Conservation (phyloP, 257 asterid genomes). For the Gynochthodes officinalis region DNA sequence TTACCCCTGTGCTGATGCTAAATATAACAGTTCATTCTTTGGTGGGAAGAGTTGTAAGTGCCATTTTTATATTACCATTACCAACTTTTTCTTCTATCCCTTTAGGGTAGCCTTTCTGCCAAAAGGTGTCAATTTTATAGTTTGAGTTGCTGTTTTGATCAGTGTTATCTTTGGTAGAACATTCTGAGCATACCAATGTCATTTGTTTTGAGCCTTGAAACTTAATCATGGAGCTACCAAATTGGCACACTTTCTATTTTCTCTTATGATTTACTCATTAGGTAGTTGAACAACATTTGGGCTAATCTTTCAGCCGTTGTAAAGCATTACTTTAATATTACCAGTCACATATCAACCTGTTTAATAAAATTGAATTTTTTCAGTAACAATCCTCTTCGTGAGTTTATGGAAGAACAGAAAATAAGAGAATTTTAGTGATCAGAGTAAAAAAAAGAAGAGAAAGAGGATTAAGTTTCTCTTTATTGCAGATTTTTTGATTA, state of each 20-base stretch:
- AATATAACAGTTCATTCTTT: conserved; percentile 42
- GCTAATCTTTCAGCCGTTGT: too few relatives aligned
- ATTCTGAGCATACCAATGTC: too few relatives aligned
- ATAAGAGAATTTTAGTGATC: not conserved
- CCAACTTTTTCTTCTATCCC: not conserved
- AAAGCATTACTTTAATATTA: not conserved
- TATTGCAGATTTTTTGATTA: not conserved
- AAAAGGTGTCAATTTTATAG: not conserved
- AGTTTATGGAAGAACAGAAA: not conserved
- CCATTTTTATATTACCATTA: conserved; percentile 1
- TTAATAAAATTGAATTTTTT: not conserved
- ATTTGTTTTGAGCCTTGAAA: not conserved
- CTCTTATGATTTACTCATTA: too few relatives aligned
- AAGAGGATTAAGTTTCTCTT: not conserved
- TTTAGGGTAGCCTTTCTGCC: not conserved
- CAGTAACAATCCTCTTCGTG: not conserved
- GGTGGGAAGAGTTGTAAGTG: conserved; percentile 64
- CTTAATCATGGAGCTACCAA: not conserved
- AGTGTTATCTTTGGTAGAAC: too few relatives aligned
- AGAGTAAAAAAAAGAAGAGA: not conserved
- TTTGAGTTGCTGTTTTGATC: too few relatives aligned
- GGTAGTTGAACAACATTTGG: not conserved
- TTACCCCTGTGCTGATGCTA: conserved; percentile 45
- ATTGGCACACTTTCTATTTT: too few relatives aligned
- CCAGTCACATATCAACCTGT: not conserved